A percentile compares a stretch with the other conserved stretches of the same genome.
These are phyloP conservation scores for Termitomyces sp. DNA, from an alignment of 768 basidiomycete genomes.

Conservation along the genomic window DNA sequence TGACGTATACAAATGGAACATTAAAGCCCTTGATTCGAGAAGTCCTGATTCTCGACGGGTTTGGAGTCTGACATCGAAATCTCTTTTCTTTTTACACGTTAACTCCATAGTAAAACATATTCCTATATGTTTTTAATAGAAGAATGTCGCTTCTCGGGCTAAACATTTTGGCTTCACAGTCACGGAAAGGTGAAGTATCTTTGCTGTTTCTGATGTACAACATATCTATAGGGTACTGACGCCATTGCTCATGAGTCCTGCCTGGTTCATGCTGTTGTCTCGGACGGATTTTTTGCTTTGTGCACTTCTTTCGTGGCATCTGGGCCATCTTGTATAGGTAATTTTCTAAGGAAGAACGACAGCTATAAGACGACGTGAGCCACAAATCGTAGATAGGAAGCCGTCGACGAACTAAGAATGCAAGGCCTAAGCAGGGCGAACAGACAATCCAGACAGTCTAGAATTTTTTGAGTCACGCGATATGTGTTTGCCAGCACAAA, in stretches of 20 bases:
- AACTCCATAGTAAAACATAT: not conserved
- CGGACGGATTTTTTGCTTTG: not conserved
- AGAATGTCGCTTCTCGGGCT: not conserved
- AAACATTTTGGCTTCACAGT: not conserved
- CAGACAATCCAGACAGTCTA: conserved; percentile 76
- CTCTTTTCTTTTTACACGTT: not conserved
- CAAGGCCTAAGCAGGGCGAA: conserved; percentile 62
- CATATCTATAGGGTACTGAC: not conserved
- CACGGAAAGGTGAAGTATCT: not conserved
- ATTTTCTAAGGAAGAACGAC: conserved; percentile 36
- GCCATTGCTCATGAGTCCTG: not conserved
- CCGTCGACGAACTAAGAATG: conserved; percentile 48
- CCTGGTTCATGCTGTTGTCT: not conserved
- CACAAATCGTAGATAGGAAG: not conserved
- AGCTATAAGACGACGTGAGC: conserved; percentile 27
- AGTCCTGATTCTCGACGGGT: not conserved
- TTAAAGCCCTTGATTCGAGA: not conserved
- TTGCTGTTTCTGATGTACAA: not conserved
- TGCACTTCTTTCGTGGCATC: conserved; percentile 6
- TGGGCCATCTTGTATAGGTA: conserved; percentile 29
- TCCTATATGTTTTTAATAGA: not conserved
- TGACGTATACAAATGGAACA: not conserved
- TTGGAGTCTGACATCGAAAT: not conserved
- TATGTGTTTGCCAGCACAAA: conserved; percentile 14
- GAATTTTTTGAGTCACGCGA: conserved; percentile 7